Evolutionary conservation across 1,284 basidiomycete species (phyloP), one percentile per base, ranked within the genome.

Genomic region (Rhodotorula sp.): DNA sequence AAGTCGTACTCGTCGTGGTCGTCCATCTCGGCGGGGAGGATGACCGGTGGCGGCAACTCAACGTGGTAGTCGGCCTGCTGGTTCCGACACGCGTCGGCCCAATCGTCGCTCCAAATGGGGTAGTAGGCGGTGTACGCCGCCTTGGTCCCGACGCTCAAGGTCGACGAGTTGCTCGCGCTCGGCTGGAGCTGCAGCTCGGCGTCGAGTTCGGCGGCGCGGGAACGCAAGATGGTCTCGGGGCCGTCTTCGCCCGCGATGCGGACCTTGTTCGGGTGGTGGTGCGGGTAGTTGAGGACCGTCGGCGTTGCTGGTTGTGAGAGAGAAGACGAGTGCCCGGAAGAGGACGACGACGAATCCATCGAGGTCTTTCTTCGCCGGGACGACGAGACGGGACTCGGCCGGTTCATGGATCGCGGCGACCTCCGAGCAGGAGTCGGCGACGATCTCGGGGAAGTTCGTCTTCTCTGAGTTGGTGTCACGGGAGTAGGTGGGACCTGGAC

Each of bases 61-160:
- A 74, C 73, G 62, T 67, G 65, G 66, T 75, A 72, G 7, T 47
- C 29, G 31, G 62, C 52, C 21, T 59, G 61, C 46, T 71, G 69
- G 3, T 52, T 43, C 26, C 63, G 63, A n/a, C 63, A 64, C 20
- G 65, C 68, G 26, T 76, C 75, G 57, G 67, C 67, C 75, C 75
- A 76, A 58, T 76, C 75, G 62, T 65, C 69, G 51, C 60, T 58
- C 62, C 71, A 71, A 48, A 76, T 64, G 15, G 75, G 75, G 62
- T 76, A 76, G 68, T 74, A 76, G 2, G 72, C 75, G 29, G 75
- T 76, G 68, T 71, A 71, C 21, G 64, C 59, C 31, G 72, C 64
- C 64, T 74, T 74, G 21, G 69, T 67, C 5, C 52, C 64, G 29
- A 51, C 65, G 29, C 62, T 62, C 1, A 68, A 61, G 23, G 56